phyloP scores from a whole-genome alignment of 164 flowering plant genomes.

The Vitis labrusca region DNA sequence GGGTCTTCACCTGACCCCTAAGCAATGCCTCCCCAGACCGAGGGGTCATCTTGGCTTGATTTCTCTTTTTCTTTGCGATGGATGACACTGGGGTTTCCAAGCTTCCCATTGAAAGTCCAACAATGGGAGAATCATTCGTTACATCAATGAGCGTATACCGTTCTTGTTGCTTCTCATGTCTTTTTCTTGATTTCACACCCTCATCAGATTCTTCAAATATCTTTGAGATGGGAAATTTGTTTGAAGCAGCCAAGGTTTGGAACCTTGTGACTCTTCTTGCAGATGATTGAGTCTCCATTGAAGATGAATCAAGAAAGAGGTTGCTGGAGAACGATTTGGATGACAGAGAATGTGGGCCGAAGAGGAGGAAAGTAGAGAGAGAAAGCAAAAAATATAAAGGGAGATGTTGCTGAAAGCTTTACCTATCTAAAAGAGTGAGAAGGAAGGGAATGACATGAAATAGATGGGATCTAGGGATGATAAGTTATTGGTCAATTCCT shows the following conservation, averaged over 20 bases:
- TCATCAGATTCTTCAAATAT: slow-evolving; percentile 52
- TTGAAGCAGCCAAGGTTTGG: slow-evolving; percentile 33
- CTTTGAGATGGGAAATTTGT: slow-evolving; percentile 35
- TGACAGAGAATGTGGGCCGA: too few relatives aligned
- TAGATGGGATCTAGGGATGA: too few relatives aligned
- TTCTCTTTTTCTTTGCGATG: slow-evolving; percentile 34
- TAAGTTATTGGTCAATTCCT: too few relatives aligned
- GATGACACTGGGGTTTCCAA: slow-evolving; percentile 63
- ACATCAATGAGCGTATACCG: slow-evolving; percentile 74
- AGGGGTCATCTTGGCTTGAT: slow-evolving; percentile 46
- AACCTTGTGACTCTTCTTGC: slow-evolving; percentile 70
- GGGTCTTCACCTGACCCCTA: slow-evolving; percentile 79
- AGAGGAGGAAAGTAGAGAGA: too few relatives aligned
- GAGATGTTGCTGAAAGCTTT: too few relatives aligned
- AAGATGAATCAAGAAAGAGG: background rate
- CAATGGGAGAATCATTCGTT: slow-evolving; percentile 88
- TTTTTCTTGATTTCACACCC: slow-evolving; percentile 40
- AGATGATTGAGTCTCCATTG: slow-evolving; percentile 87
- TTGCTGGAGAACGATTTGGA: background rate
- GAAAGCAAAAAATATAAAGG: too few relatives aligned
- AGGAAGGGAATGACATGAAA: too few relatives aligned
- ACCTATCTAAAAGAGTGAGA: too few relatives aligned
- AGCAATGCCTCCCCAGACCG: slow-evolving; percentile 88
- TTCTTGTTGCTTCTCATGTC: slow-evolving; percentile 38
- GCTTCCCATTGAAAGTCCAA: slow-evolving; percentile 63